phyloP scores from a whole-genome alignment of 2,329 filamentous ascomycete genomes.

The Epicoccum sorghinum region DNA sequence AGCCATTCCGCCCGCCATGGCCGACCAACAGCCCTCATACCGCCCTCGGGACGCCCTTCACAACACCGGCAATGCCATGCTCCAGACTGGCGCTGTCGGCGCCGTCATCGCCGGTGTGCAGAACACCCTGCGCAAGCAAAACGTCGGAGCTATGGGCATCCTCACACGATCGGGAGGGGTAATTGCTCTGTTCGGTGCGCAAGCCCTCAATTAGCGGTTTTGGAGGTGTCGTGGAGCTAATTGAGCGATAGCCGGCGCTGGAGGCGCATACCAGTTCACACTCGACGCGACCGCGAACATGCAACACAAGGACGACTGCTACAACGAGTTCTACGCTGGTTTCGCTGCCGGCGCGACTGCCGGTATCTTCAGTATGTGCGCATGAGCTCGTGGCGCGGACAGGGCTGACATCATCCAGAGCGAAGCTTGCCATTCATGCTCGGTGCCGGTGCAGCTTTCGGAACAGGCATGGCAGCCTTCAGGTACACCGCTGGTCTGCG shows the following conservation, averaged over 20 bases:
- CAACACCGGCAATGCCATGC: constrained; percentile 66
- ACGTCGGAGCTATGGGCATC: constrained; percentile 80
- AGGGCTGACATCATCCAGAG: constrained; percentile 49
- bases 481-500: constrained; percentile 70
- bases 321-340: constrained; percentile 76
- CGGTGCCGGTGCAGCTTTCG: constrained; percentile 67
- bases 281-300: constrained; percentile 81
- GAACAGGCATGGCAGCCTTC: constrained; percentile 66
- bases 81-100: constrained; percentile 71
- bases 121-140: constrained; percentile 84
- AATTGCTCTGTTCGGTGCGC: constrained; percentile 70
- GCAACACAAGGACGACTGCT: constrained; percentile 80
- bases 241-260: constrained; percentile 67
- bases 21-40: constrained; percentile 55
- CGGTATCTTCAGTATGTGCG: constrained; percentile 72
- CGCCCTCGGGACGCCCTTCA: constrained; percentile 77
- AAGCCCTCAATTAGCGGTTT: not conserved
- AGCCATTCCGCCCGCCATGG: constrained; percentile 45
- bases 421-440: constrained; percentile 73
- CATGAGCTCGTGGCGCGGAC: constrained; percentile 5
- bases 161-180: constrained; percentile 79
- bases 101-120: constrained; percentile 77
- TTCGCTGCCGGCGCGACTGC: constrained; percentile 76
- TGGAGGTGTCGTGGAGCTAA: constrained; percentile 27
- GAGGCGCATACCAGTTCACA: constrained; percentile 78